phyloP scores from a whole-genome alignment of 306 rosid species.

The Echinosophora koreensis region DNA sequence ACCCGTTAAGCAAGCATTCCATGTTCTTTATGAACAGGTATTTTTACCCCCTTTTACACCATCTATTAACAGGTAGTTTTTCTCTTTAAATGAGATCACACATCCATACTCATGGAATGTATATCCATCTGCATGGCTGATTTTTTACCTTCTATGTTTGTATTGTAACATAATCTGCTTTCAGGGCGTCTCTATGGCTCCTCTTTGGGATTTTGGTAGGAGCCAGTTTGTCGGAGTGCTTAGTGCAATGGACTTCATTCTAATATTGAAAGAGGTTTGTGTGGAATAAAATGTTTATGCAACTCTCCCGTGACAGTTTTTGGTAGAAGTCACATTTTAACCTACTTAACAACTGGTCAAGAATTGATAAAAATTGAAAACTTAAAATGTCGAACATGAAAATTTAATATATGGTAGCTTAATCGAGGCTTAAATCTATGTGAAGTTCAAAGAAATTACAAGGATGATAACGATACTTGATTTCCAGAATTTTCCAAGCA shows the following conservation, averaged over 20 bases:
- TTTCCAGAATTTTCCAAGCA: background rate
- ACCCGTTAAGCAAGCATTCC: slow-evolving; percentile 92
- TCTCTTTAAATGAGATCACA: slow-evolving; percentile 16
- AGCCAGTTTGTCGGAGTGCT: slow-evolving; percentile 78
- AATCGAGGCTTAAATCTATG: background rate
- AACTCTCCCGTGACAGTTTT: slow-evolving; percentile 41
- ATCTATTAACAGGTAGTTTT: background rate
- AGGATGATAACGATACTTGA: background rate
- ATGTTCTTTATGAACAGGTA: slow-evolving; percentile 84
- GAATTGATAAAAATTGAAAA: background rate
- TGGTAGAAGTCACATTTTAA: slow-evolving; percentile 34
- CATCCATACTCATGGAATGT: slow-evolving; percentile 29
- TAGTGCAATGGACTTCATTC: slow-evolving; percentile 85
- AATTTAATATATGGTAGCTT: background rate
- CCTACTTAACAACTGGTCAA: slow-evolving; percentile 34
- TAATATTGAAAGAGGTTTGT: slow-evolving; percentile 86
- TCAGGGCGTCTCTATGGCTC: slow-evolving; percentile 81
- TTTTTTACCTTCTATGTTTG: slow-evolving; percentile 38
- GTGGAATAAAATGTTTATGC: slow-evolving; percentile 39
- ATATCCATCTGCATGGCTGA: slow-evolving; percentile 19
- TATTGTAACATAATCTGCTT: slow-evolving; percentile 39
- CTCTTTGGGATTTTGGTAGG: slow-evolving; percentile 74
- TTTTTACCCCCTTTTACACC: background rate
- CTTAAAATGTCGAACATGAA: background rate
- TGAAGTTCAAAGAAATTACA: background rate